Evolutionary conservation across 805 yeast genomes (phyloP).

Genomic region (Candida nanaspora): DNA sequence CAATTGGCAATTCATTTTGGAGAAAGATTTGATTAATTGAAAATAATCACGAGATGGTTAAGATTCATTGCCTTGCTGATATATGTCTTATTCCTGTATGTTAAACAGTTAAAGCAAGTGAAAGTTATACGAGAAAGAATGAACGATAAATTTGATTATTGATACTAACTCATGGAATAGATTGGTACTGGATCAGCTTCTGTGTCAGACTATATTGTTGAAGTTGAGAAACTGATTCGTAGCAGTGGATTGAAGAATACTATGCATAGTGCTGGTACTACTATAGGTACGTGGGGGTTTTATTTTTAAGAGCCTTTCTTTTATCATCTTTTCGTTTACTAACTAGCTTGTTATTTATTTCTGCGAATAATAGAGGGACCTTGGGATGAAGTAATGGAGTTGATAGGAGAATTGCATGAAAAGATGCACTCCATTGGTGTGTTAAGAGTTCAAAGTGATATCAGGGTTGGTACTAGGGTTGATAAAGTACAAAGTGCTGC

Average conservation of each 20-base stretch:
- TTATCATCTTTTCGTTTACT: no score
- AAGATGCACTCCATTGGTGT: constrained; percentile 65
- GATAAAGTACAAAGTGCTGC: constrained; percentile 68
- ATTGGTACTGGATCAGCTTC: constrained; percentile 76
- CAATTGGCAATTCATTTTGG: no score
- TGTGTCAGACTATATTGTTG: constrained; percentile 73
- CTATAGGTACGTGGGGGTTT: constrained; percentile 30
- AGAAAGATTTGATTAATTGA: background rate
- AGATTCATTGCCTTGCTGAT: constrained; percentile 71
- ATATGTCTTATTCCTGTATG: constrained; percentile 77
- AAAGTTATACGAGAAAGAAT: no score
- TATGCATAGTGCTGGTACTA: constrained; percentile 88
- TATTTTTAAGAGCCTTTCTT: no score
- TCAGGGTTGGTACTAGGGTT: constrained; percentile 78
- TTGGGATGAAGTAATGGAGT: constrained; percentile 81
- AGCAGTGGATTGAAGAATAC: constrained; percentile 57
- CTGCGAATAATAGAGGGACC: constrained; percentile 50
- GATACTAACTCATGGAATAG: constrained; percentile 21
- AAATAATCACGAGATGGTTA: constrained; percentile 18
- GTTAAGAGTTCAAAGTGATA: constrained; percentile 76
- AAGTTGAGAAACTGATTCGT: constrained; percentile 57
- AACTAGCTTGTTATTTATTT: no score
- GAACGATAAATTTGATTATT: no score
- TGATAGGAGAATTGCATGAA: constrained; percentile 75
- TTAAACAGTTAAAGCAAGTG: no score